These are phyloP conservation scores for Sindora glabra DNA, from an alignment of 306 rosid species.

Conservation along the genomic window DNA sequence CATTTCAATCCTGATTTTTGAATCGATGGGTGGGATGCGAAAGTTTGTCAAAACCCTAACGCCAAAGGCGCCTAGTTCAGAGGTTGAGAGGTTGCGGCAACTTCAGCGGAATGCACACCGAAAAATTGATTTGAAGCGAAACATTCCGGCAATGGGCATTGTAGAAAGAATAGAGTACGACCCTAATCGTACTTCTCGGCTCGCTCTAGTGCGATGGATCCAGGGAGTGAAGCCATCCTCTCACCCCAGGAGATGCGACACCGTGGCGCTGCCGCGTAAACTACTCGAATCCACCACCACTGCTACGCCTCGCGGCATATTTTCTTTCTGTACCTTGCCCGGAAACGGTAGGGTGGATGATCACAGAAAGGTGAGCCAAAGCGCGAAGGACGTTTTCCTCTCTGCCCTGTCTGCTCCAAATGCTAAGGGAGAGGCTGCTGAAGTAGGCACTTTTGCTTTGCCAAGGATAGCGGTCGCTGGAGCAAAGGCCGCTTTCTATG, in stretches of 20 bases:
- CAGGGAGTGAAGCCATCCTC: conserved; percentile 13
- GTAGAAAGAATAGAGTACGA: conserved; percentile 46
- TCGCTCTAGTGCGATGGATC: conserved; percentile 44
- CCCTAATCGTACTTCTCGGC: conserved; percentile 40
- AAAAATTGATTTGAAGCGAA: conserved; percentile 35
- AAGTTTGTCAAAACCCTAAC: no score
- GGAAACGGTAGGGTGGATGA: background rate
- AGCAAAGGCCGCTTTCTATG: conserved; percentile 12
- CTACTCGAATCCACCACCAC: background rate
- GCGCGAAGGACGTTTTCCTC: conserved; percentile 19
- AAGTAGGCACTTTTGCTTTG: conserved; percentile 3
- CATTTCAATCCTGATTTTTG: no score
- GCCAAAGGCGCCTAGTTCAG: no score
- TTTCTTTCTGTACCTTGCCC: conserved; percentile 26
- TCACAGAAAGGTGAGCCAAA: no score
- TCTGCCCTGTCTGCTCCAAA: conserved; percentile 24
- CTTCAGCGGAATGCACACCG: no score
- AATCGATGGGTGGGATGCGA: no score
- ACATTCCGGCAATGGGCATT: conserved; percentile 27
- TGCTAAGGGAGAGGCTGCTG: background rate
- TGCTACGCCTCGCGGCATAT: conserved; percentile 19
- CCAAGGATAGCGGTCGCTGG: conserved; percentile 30
- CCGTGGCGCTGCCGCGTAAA: background rate
- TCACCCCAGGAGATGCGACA: background rate
- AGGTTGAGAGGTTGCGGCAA: no score